Base-by-base conservation (phyloP, 1,284 basidiomycete genomes). In the Cryptococcus amylolentus region DNA sequence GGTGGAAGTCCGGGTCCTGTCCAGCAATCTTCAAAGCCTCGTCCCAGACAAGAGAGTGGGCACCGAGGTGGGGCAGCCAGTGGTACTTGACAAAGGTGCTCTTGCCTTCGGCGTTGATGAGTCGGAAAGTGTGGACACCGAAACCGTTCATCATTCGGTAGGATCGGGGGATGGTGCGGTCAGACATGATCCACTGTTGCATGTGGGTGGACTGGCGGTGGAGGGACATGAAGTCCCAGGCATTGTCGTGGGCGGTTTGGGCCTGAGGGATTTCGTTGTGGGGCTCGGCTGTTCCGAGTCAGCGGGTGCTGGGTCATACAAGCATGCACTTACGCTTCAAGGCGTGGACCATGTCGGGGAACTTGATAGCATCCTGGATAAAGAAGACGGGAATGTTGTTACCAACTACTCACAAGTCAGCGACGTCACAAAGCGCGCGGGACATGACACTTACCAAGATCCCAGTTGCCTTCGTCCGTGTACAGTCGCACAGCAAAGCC, bases 61-160 rank as follows among this genome's bases (percentile, higher is more conserved):
- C 71, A 40, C 90, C 89, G 18, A 90, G 82, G 70, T 78, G 89
- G 0, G 88, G 88, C 40, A 84, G 83, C 80, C 84, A 88, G 73
- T 91, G 88, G 75, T 90, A 92, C 74, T 92, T 92, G 75, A 91
- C 89, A 65, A 91, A 91, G 58, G 82, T 81, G 1, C 84, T 82
- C 66, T 89, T 82, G 51, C 85, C 84, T 16, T 82, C 70, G 0
- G 77, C 79, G 64, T 89, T 89, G 55, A 86, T 68, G 13, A 91
- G 80, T 6, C 87, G 86, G 75, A 81, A 91, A 0, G 88, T 89
- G 73, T 92, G 89, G 28, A 91, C 65, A 12, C 88, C 88, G 62
- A 91, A 91, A 38, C 80, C 91, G 77, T 89, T 88, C 84, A 93
- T 88, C 86, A 88, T 89, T 49, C 89, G 84, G 73, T 80, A 88